Base-by-base conservation (phyloP, 805 yeast species). In the Starmerella geochares region DNA sequence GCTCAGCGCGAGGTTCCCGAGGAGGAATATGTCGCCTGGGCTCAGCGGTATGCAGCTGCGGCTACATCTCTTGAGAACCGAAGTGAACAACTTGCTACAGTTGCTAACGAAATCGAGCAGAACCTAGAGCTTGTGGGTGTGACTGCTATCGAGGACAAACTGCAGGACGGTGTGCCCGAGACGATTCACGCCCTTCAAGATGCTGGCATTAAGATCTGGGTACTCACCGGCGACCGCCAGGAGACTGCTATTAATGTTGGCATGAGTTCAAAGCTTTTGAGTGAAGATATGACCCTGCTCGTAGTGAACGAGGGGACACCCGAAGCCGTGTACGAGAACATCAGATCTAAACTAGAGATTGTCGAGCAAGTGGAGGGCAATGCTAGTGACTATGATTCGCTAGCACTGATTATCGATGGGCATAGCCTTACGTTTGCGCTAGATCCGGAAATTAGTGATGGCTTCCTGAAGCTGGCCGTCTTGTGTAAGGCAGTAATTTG, bases 161-260 rank as follows among this genome's bases (percentile, higher is more conserved):
- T 92, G 43, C 99, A 92, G 69, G 97, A 90, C 51, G 98, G 96
- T 36, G 99, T 92, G 19, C 97, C 99, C 2, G 98, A 92, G 57
- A 87, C 98, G 1, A 94, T 92, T 53, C 92, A 86, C 57, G 84
- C 94, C 5, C 73, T 92, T 49, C 98, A 94, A 64, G 86, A 83
- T 50, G 99, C 99, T 0, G 97, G 97, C 14, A 88, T 94, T 56
- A 90, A 87, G 65, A 78, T 92, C 16, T 92, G 99, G 99, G 96
- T 92, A 21, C 71, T 92, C 46, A 92, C 99, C 2, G 99, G 99
- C 59, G 99, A 92, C 64, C 77, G 96, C 65, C 99, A 94, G 65
- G 99, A 92, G 65, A 92, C 99, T 13, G 99, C 99, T 0, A 84
- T 92, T 57, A 92, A 92, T 65, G 92, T 92, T 62, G 99, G 98